A percentile compares a stretch with the other conserved stretches of the same genome.
These are phyloP conservation scores for Epichloe gansuensis DNA, from an alignment of 2,329 filamentous ascomycete species.

Conservation along the genomic window DNA sequence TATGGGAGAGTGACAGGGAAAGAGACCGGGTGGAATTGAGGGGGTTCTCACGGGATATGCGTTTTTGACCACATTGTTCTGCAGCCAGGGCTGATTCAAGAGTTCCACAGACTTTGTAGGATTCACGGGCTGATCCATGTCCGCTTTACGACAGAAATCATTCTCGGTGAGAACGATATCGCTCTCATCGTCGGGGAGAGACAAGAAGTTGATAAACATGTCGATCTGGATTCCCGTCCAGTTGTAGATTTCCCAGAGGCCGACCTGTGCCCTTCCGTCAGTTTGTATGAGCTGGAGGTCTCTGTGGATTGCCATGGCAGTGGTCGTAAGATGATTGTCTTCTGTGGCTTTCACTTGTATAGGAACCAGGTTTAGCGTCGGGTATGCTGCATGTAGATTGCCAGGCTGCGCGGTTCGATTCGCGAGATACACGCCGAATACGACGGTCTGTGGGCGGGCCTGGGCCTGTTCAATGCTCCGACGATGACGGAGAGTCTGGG, in stretches of 20 bases:
- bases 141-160: not conserved
- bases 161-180: not conserved
- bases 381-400: slow-evolving; percentile 35
- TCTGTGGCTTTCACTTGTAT: slow-evolving; percentile 38
- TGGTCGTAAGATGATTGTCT: slow-evolving; percentile 24
- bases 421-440: slow-evolving; percentile 73
- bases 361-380: slow-evolving; percentile 70
- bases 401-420: slow-evolving; percentile 50
- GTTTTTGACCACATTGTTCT: slow-evolving; percentile 13
- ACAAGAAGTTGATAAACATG: slow-evolving; percentile 73
- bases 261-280: slow-evolving; percentile 40
- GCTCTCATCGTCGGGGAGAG: slow-evolving; percentile 24
- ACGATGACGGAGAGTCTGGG: slow-evolving; percentile 30
- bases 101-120: not conserved
- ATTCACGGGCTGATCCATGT: not conserved
- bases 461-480: slow-evolving; percentile 16
- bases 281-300: slow-evolving; percentile 50
- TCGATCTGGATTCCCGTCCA: slow-evolving; percentile 65
- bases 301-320: slow-evolving; percentile 50
- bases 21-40: not conserved
- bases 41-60: slow-evolving; percentile 17
- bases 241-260: slow-evolving; percentile 54
- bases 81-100: slow-evolving; percentile 6
- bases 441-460: slow-evolving; percentile 19
- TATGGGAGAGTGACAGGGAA: not conserved